Evolutionary conservation across 1,284 basidiomycete species (phyloP), one percentile per base, ranked within the genome.

Genomic region (Apiotrichum gracile): DNA sequence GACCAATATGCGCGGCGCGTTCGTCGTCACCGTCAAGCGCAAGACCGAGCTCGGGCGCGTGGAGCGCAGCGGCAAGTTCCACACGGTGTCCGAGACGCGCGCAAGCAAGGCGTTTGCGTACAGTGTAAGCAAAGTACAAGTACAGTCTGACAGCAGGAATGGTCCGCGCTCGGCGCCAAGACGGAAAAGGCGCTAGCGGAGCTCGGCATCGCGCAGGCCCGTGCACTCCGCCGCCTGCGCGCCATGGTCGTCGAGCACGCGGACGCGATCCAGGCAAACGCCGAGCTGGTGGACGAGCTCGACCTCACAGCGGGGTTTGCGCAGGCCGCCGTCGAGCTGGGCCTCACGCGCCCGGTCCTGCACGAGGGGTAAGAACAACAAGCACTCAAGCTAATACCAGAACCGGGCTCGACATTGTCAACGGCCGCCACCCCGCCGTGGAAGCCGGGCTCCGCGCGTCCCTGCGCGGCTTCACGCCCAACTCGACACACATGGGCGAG

Each of bases 381-480:
- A 12, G 0, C 5, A 7, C 16, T 19, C 49, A 61, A 21, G 29
- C 49, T 45, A 24, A 61, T 60, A 26, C 5, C 65, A 91, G 88
- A 22, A 73, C 77, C 19, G 76, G 79, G 1, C 85, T 90, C 56
- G 71, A 83, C 5, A 84, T 97, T 21, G 73, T 77, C 5, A 83
- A 87, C 53, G 93, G 91, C 12, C 83, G 94, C 13, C 94, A 98
- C 77, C 89, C 94, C 0, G 85, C 88, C 0, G 94, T 97, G 8
- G 93, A 98, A 75, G 79, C 90, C 5, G 91, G 91, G 2, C 80
- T 98, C 2, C 77, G 91, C 37, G 80, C 81, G 0, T 79, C 82
- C 0, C 85, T 87, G 19, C 83, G 89, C 34, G 77, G 80, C 9
- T 97, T 93, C 71, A 88, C 83, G 1, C 84, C 90, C 0, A 98